Base-by-base conservation (phyloP, 176 grass and related monocot species). In the Cenchrus fungigraminus region DNA sequence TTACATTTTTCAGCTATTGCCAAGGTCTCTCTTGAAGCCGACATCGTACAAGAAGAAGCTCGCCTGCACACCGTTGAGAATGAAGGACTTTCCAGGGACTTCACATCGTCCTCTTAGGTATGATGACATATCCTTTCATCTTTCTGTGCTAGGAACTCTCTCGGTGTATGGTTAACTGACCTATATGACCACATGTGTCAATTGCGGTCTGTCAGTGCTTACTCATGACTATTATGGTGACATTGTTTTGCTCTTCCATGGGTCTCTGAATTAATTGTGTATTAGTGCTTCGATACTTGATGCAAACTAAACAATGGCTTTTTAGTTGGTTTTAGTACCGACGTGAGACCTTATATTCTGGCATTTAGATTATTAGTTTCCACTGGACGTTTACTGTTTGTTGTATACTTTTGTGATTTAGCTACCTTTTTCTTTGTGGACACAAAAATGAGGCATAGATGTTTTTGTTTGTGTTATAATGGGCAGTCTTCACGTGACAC, bases 21-120 rank as follows among this genome's bases (percentile, higher is more conserved):
- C 49, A 56, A 73, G 49, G 6, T 86, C 40, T 43, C 84, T 52
- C 12, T 74, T 84, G 68, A 65, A 73, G 77, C 60, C 22, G 9
- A 84, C 13, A 29, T 90, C 10, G 11, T 22, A 65, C 37, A 61
- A 13, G 85, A 71, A 5, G 83, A 77, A 79, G 76, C 70, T 68
- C 76, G 65, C 44, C 45, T 86, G 58, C 79, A 86, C 42, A 83
- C 52, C 59, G 20, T 57, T 43, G 59, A 79, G 49, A 83, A 86
- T 57, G 72, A 66, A 79, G 83, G 20, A 52, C 47, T 73, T 45
- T 83, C 73, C 54, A 68, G 22, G 5, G 58, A 73, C 2, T 54
- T 81, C 42, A 5, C 82, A 6, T 71, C 65, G 17, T 56, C 78
- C 45, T 82, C 83, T 66, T 86, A 90, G 88, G 88, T 90, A 63